phyloP scores from a whole-genome alignment of 306 rosid species.

The Gillenia trifoliata region DNA sequence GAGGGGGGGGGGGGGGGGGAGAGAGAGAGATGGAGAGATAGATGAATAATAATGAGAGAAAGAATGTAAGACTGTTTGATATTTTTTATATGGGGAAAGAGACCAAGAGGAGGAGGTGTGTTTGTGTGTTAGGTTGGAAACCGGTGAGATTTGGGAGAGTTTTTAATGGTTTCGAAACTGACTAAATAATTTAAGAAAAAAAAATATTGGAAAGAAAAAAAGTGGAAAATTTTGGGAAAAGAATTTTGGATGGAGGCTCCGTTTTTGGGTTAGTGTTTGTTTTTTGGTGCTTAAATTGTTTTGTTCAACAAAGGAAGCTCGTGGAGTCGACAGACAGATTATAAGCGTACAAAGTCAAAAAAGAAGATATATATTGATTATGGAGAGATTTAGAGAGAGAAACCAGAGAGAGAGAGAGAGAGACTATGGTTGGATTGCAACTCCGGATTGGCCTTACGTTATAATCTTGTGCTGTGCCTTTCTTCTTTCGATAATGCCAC shows the following conservation, averaged over 20 bases:
- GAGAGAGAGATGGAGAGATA: not conserved
- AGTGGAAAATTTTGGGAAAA: not conserved
- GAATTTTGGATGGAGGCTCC: slow-evolving; percentile 21
- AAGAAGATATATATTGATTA: slow-evolving; percentile 5
- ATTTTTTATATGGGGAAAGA: slow-evolving; percentile 2
- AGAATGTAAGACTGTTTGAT: slow-evolving; percentile 11
- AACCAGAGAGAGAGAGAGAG: not conserved
- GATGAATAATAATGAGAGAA: not conserved
- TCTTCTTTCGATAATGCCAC: slow-evolving; percentile 8
- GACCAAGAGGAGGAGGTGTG: slow-evolving; percentile 7
- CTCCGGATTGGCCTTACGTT: slow-evolving; percentile 40
- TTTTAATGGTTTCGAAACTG: slow-evolving; percentile 42
- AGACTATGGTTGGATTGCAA: slow-evolving; percentile 37
- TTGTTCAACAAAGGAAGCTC: slow-evolving; percentile 49
- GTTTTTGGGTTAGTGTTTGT: slow-evolving; percentile 27
- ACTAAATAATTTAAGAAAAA: not conserved
- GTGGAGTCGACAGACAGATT: slow-evolving; percentile 2
- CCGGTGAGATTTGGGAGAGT: slow-evolving; percentile 45
- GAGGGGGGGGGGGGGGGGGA: not conserved
- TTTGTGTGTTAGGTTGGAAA: slow-evolving; percentile 47
- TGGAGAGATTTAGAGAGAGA: slow-evolving; percentile 4
- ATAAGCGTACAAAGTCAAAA: slow-evolving; percentile 44
- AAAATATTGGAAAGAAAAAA: not conserved
- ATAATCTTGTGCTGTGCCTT: slow-evolving; percentile 12
- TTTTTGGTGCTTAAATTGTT: not conserved